Evolutionary conservation across 257 asterid genomes (phyloP), one percentile per base, ranked within the genome.

Genomic region (Solanum pinnatisectum): DNA sequence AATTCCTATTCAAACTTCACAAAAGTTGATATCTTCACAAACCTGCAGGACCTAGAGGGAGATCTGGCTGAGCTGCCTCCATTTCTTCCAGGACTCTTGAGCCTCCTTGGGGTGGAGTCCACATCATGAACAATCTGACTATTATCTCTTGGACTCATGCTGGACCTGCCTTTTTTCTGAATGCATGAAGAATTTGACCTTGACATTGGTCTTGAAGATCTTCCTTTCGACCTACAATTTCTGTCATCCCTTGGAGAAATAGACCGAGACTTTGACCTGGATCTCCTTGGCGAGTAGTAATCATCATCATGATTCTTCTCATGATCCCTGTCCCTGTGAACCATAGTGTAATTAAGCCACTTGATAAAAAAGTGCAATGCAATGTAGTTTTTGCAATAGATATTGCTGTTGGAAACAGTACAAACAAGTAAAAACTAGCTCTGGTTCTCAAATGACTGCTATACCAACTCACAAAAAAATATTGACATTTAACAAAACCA

Each of bases 201-300:
- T 13, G 95, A 91, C 32, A 89, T 52, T 42, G 97, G 90, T 87
- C 90, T 88, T 40, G 90, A 88, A 70, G 93, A 90, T 92, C 89
- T 94, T 76, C 89, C 89, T 59, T 14, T 89, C 77, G 93, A 81
- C 89, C 85, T 92, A 49, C 10, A 49, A 49, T 82, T 10, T 49
- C 70, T 82, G 63, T 88, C 96, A 84, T 91, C 89, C 90, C 93
- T 89, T 2, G 98, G 98, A 88, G 96, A 94, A 91, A 89, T 91
- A 85, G 98, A 96, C 77, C 88, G 91, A 84, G 96, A 93, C 74
- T 86, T 56, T 36, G 98, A 94, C 88, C 96, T 89, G 84, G 94
- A 89, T 84, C 93, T 77, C 59, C 86, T 89, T n/a, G 95, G 94
- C 60, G 96, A 93, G 87, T 88, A 87, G 86, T 86, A 36, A 85